These are phyloP conservation scores for Botryotinia convoluta DNA, from an alignment of 2,329 filamentous ascomycete genomes.

Conservation along the genomic window DNA sequence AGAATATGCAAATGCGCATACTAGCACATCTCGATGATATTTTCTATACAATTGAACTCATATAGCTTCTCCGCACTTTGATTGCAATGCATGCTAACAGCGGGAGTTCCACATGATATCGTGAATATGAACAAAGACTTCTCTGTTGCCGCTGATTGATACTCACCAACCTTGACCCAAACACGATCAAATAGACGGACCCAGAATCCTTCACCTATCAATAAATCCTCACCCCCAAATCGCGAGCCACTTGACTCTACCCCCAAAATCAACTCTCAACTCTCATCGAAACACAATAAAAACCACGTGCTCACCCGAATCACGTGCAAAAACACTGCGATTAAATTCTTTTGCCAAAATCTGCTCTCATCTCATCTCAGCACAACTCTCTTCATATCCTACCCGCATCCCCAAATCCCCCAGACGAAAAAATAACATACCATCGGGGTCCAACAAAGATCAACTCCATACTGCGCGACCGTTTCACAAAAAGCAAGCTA, in stretches of 20 bases:
- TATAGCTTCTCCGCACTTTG: neutral
- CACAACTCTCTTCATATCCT: neutral
- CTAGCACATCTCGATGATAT: neutral
- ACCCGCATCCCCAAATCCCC: rapidly evolving
- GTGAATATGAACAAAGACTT: neutral
- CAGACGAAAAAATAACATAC: constrained; percentile 30
- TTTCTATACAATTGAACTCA: neutral
- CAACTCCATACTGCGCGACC: constrained; percentile 60
- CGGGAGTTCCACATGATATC: neutral
- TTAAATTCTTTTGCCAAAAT: constrained; percentile 69
- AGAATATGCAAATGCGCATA: neutral
- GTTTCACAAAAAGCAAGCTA: constrained; percentile 68
- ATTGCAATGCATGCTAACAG: neutral
- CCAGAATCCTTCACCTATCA: rapidly evolving
- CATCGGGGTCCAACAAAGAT: constrained; percentile 72
- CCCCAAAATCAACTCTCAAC: too few relatives aligned
- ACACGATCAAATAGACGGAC: neutral
- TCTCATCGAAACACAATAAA: neutral
- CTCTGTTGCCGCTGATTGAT: neutral
- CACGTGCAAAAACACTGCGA: constrained; percentile 56
- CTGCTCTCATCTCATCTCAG: constrained; percentile 25
- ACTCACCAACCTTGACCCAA: neutral
- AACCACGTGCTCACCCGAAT: constrained; percentile 48
- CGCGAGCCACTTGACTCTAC: neutral
- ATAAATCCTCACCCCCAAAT: too few relatives aligned